Evolutionary conservation across 345 rosid species (phyloP).

Genomic region (Euclidium syriacum): DNA sequence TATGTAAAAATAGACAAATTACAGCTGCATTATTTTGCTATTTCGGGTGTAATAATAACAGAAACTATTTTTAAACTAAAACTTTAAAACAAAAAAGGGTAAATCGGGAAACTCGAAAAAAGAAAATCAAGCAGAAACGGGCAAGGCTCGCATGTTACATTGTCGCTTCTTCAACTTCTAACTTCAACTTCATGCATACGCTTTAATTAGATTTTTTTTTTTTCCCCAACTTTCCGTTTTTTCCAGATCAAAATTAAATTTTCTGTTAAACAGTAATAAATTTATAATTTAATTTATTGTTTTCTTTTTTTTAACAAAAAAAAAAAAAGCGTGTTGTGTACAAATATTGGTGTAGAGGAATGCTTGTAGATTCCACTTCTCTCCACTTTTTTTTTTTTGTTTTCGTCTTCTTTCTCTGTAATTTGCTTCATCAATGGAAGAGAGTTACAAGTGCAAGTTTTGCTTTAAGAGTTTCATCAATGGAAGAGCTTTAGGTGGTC

Average conservation of each 20-base stretch:
- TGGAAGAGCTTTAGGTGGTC: constrained; percentile 79
- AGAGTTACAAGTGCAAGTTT: constrained; percentile 63
- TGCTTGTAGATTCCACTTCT: constrained; percentile 60
- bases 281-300: constrained; percentile 24
- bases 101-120: constrained; percentile 22
- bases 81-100: constrained; percentile 33
- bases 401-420: constrained; percentile 9
- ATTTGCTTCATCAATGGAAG: not conserved
- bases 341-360: constrained; percentile 37
- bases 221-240: constrained; percentile 30
- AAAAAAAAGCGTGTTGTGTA: constrained; percentile 8
- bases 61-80: constrained; percentile 5
- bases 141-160: constrained; percentile 79
- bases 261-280: constrained; percentile 20
- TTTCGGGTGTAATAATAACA: not conserved
- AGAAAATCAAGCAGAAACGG: constrained; percentile 45
- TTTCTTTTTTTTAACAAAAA: not conserved
- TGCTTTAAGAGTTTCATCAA: constrained; percentile 63
- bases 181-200: constrained; percentile 52
- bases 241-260: constrained; percentile 7
- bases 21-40: not conserved
- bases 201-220: constrained; percentile 43
- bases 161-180: constrained; percentile 53
- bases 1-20: constrained; percentile 4
- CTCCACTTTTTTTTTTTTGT: constrained; percentile 26